These are phyloP conservation scores for Oryza coarctata DNA, from an alignment of 176 grass and related monocot genomes.

Conservation along the genomic window DNA sequence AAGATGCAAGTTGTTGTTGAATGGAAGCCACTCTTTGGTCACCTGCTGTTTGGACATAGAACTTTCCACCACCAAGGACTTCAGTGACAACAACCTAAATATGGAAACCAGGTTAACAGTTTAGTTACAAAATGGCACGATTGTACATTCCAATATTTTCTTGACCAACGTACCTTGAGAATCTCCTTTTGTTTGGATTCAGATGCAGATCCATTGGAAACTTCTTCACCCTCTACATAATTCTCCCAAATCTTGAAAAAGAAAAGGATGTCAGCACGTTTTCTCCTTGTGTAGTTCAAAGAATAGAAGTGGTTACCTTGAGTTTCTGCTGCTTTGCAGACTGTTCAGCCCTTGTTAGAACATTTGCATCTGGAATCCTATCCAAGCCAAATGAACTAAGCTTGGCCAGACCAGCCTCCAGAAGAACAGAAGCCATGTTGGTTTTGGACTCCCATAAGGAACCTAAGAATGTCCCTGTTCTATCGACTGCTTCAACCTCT, in stretches of 20 bases:
- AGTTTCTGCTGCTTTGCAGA: slow-evolving; percentile 88
- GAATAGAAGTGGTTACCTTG: slow-evolving; percentile 53
- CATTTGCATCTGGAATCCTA: slow-evolving; percentile 70
- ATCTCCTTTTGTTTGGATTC: slow-evolving; percentile 86
- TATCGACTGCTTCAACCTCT: slow-evolving; percentile 92
- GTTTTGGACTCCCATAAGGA: slow-evolving; percentile 86
- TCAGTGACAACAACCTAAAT: slow-evolving; percentile 84
- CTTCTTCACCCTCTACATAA: slow-evolving; percentile 79
- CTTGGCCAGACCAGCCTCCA: slow-evolving; percentile 87
- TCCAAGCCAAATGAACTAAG: slow-evolving; percentile 81
- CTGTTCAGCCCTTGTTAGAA: slow-evolving; percentile 69
- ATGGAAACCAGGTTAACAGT: slow-evolving; percentile 8
- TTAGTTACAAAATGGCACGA: not conserved
- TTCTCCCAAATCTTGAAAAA: slow-evolving; percentile 93
- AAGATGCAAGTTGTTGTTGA: slow-evolving; percentile 81
- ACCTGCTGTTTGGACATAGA: slow-evolving; percentile 87
- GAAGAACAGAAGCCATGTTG: slow-evolving; percentile 71
- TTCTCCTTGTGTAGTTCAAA: not conserved
- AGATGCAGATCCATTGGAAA: slow-evolving; percentile 66
- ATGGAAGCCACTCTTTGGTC: slow-evolving; percentile 79
- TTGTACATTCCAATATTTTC: not conserved
- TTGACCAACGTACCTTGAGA: slow-evolving; percentile 67
- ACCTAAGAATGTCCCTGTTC: slow-evolving; percentile 93
- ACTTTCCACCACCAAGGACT: slow-evolving; percentile 87
- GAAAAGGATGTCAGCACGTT: slow-evolving; percentile 12